Percentiles rank a stretch among this genome's conserved stretches.
Evolutionary conservation across 75 land plant species (phyloP).

Genomic region (Pinus tabuliformis): DNA sequence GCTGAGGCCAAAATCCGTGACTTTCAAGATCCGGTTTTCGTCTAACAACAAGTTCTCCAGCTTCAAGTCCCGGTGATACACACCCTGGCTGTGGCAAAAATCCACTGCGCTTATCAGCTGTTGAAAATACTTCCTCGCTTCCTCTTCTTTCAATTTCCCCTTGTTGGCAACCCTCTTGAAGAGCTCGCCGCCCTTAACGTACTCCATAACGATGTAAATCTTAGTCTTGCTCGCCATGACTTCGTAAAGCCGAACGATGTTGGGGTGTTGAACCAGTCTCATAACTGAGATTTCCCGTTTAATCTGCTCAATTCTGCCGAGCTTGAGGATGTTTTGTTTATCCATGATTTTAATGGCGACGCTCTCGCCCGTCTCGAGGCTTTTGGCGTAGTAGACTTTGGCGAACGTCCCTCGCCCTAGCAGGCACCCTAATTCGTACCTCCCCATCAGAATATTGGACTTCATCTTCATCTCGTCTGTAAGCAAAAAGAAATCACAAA

Average conservation of each 20-base stretch:
- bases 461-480: too few relatives aligned
- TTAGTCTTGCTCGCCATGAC: conserved; percentile 19
- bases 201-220: conserved; percentile 34
- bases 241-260: conserved; percentile 41
- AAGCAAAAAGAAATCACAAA: too few relatives aligned
- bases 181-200: conserved; percentile 24
- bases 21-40: conserved; percentile 44
- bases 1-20: conserved; percentile 57
- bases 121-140: conserved; percentile 59
- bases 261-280: conserved; percentile 38
- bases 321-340: conserved; percentile 2
- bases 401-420: conserved; percentile 11
- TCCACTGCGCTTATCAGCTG: conserved; percentile 50
- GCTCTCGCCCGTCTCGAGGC: conserved; percentile 3
- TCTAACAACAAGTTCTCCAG: conserved; percentile 60
- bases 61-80: conserved; percentile 57
- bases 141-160: conserved; percentile 29
- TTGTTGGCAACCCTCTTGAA: conserved; percentile 13
- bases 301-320: conserved; percentile 19
- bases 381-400: conserved; percentile 6
- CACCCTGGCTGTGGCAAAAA: conserved; percentile 56
- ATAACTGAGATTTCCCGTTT: conserved; percentile 41
- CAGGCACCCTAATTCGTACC: conserved; percentile 2
- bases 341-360: conserved; percentile 13
- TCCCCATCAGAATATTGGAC: conserved; percentile 9